These are phyloP conservation scores for Glomus cerebriforme DNA, from an alignment of 192 early-diverging fungal species.

Conservation along the genomic window DNA sequence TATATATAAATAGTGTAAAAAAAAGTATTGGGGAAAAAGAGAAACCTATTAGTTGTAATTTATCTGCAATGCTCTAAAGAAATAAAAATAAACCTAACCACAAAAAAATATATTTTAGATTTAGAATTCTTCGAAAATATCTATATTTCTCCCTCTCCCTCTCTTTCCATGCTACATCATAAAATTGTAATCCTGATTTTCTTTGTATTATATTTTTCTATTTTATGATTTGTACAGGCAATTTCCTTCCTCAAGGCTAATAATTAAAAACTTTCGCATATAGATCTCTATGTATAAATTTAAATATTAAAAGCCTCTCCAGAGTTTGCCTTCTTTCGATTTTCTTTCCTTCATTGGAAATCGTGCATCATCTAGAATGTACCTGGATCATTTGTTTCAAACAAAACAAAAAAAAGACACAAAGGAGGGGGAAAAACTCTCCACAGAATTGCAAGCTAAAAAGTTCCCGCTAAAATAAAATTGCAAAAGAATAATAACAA, in stretches of 20 bases:
- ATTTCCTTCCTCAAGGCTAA: background rate
- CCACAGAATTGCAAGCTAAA: background rate
- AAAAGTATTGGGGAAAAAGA: conserved; percentile 16
- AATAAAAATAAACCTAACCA: conserved; percentile 23
- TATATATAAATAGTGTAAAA: conserved; percentile 18
- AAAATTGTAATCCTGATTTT: background rate
- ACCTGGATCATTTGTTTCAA: background rate
- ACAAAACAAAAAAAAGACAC: background rate
- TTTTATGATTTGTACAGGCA: background rate
- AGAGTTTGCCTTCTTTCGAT: background rate
- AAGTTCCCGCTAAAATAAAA: background rate
- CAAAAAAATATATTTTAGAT: background rate
- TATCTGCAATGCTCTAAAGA: conserved; percentile 24
- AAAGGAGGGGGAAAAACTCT: background rate
- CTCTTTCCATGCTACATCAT: conserved; percentile 22
- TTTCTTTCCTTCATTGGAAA: background rate
- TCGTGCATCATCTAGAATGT: background rate
- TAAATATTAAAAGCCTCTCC: background rate
- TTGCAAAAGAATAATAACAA: background rate
- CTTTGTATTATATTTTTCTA: background rate
- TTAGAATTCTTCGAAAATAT: background rate
- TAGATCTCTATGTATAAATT: background rate
- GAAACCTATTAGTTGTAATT: conserved; percentile 33
- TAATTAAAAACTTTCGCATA: background rate
- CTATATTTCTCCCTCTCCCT: conserved; percentile 25